phyloP scores from a whole-genome alignment of 2,329 filamentous ascomycete species.

The Verticillium klebahnii region DNA sequence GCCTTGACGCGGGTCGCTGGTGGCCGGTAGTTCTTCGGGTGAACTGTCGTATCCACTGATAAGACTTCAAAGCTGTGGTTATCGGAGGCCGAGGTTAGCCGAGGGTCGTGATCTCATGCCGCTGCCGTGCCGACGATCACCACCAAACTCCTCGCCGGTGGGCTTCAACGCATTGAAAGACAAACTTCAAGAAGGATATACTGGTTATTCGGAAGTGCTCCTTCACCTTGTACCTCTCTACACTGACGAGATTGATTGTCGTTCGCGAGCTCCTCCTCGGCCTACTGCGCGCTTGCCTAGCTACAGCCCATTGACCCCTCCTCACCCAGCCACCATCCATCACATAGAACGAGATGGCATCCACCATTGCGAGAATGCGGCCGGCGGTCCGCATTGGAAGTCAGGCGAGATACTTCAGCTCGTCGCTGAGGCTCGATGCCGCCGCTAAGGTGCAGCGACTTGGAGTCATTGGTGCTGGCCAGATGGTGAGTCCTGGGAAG shows the following conservation, averaged over 20 bases:
- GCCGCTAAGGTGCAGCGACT: conserved; percentile 73
- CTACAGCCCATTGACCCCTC: neutral
- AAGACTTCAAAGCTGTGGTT: neutral
- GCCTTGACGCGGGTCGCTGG: neutral
- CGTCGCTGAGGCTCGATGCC: conserved; percentile 52
- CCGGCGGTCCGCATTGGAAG: conserved; percentile 20
- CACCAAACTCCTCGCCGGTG: neutral
- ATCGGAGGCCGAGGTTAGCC: conserved; percentile 39
- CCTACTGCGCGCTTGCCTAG: neutral
- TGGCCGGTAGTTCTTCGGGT: neutral
- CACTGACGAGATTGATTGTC: neutral
- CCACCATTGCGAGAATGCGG: conserved; percentile 9
- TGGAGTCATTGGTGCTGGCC: conserved; percentile 89
- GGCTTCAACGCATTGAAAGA: neutral
- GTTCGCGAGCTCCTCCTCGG: neutral
- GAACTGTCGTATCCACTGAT: neutral
- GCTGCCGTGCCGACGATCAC: neutral
- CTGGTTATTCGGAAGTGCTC: neutral
- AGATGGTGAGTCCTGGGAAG: conserved; percentile 66
- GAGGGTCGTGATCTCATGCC: conserved; percentile 9
- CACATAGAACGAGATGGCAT: conserved; percentile 7
- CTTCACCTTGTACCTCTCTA: neutral
- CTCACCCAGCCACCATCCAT: neutral
- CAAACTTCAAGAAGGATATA: neutral
- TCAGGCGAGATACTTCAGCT: conserved; percentile 62